Evolutionary conservation across 106 monocot genomes (phyloP).

Genomic region (Xerophyta viscosa): DNA sequence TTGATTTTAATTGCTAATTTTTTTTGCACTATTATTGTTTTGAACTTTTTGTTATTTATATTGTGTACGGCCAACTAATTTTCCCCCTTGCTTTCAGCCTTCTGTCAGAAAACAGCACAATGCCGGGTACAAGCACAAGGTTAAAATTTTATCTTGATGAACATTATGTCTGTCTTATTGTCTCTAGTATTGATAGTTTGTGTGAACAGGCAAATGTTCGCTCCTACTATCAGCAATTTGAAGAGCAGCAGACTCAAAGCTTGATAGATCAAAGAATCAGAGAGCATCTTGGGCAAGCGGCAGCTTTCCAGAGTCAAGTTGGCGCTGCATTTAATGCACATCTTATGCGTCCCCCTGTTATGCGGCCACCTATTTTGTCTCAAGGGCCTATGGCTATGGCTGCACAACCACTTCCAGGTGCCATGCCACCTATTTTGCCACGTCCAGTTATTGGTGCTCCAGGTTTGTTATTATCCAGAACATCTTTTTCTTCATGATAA

Average conservation of each 20-base stretch:
- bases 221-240: constrained; percentile 89
- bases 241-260: constrained; percentile 90
- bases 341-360: constrained; percentile 61
- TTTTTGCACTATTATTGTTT: no score
- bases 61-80: no score
- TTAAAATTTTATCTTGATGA: constrained; percentile 1
- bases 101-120: constrained; percentile 98
- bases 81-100: constrained; percentile 47
- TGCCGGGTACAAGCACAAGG: constrained; percentile 98
- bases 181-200: background rate
- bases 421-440: constrained; percentile 73
- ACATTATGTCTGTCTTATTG: background rate
- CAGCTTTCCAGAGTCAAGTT: constrained; percentile 67
- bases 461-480: constrained; percentile 21
- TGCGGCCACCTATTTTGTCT: constrained; percentile 54
- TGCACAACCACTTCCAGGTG: constrained; percentile 31
- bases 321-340: constrained; percentile 81
- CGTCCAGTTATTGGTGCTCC: constrained; percentile 42
- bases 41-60: no score
- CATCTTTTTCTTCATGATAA: no score
- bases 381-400: constrained; percentile 22
- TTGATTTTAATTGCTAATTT: no score
- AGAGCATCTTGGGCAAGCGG: constrained; percentile 90
- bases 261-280: constrained; percentile 96
- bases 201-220: constrained; percentile 73